Percentiles rank a stretch among this genome's conserved stretches.
phyloP scores from a whole-genome alignment of 2,329 filamentous ascomycete species.

The Aspergillus fumigatiaffinis region DNA sequence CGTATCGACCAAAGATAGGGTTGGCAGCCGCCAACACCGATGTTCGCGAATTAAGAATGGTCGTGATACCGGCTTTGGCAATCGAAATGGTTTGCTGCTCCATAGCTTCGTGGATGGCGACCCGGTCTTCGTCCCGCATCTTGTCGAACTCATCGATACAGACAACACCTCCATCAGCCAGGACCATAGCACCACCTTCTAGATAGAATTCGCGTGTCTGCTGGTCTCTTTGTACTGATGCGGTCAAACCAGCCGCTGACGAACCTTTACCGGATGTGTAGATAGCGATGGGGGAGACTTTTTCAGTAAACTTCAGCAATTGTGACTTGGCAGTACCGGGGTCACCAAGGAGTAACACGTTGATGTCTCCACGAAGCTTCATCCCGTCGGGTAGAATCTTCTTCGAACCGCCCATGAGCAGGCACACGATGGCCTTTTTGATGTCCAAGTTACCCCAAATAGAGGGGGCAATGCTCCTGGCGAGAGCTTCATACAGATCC shows the following conservation, averaged over 20 bases:
- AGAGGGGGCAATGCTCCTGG: conserved; percentile 89
- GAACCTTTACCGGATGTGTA: conserved; percentile 99
- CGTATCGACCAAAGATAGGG: conserved; percentile 95
- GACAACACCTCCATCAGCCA: conserved; percentile 93
- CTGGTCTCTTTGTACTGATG: conserved; percentile 90
- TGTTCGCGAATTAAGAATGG: conserved; percentile 91
- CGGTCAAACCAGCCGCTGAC: conserved; percentile 93
- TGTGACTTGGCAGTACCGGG: conserved; percentile 98
- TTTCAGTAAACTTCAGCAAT: conserved; percentile 94
- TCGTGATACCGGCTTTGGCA: conserved; percentile 96
- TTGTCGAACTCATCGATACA: conserved; percentile 99
- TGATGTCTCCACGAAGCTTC: conserved; percentile 96
- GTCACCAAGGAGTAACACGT: conserved; percentile 92
- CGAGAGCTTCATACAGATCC: conserved; percentile 87
- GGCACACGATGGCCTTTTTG: conserved; percentile 93
- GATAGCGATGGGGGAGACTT: conserved; percentile 92
- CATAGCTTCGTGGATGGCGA: conserved; percentile 99
- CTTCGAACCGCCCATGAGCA: conserved; percentile 91
- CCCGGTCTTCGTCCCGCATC: conserved; percentile 96
- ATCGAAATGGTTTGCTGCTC: conserved; percentile 99
- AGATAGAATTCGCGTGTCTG: conserved; percentile 95
- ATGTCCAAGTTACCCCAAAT: conserved; percentile 97
- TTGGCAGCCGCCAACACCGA: conserved; percentile 95
- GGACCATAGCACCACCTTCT: conserved; percentile 96
- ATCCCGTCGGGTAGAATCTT: conserved; percentile 97